Conservation (phyloP, 2,329 filamentous ascomycete genomes). For the Aspergillus awamori region DNA sequence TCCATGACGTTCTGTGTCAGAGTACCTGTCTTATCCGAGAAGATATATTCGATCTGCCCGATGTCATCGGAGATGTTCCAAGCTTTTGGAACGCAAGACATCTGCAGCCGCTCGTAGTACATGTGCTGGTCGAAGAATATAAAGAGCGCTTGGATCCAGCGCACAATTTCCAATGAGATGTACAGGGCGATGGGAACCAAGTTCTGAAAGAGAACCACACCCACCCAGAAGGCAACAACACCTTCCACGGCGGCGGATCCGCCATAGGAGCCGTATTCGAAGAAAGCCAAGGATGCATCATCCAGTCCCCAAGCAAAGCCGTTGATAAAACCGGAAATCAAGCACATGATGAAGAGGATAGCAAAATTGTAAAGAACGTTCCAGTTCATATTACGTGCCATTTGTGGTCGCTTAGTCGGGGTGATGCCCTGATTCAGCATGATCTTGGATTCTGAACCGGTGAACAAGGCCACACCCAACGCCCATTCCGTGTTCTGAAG, state of each 20-base stretch:
- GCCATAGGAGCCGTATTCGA: constrained; percentile 8
- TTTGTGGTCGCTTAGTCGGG: constrained; percentile 6
- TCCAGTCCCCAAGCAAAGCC: constrained; percentile 8
- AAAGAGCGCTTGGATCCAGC: constrained; percentile 5
- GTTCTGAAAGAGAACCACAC: constrained; percentile 9
- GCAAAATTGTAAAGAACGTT: constrained; percentile 9
- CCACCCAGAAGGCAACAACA: constrained; percentile 7
- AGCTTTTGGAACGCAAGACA: constrained; percentile 5
- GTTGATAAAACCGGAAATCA: constrained; percentile 9
- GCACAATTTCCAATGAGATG: constrained; percentile 9
- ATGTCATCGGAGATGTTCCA: constrained; percentile 10
- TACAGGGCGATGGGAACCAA: constrained; percentile 10
- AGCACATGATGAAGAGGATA: constrained; percentile 11
- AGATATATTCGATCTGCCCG: constrained; percentile 97
- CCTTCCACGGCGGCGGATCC: constrained; percentile 3
- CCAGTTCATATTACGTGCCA: constrained; percentile 11
- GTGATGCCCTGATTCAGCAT: constrained; percentile 9
- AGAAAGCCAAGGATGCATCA: constrained; percentile 1
- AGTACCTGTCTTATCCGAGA: constrained; percentile 90
- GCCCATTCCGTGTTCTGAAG: constrained; percentile 9
- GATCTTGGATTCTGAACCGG: constrained; percentile 8
- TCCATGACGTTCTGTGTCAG: constrained; percentile 94
- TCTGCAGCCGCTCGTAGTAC: constrained; percentile 6
- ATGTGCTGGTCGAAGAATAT: constrained; percentile 6
- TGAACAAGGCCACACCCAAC: constrained; percentile 4